Evolutionary conservation across 2,329 filamentous ascomycete species (phyloP).

Genomic region (Aspergillus sp.): DNA sequence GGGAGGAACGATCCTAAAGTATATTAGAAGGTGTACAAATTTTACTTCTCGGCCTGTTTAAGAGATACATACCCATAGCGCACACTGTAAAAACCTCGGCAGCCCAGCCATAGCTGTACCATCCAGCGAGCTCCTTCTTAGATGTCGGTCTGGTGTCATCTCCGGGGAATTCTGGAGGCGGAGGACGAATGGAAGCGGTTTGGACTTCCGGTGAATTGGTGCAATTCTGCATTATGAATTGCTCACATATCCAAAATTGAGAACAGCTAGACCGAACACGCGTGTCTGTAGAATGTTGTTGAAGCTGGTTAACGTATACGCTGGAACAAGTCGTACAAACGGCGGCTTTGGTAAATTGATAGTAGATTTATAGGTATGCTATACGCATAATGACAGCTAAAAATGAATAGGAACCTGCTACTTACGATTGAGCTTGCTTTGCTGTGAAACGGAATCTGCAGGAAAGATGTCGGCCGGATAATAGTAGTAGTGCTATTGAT

Average conservation of each 20-base stretch:
- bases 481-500: neutral
- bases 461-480: neutral
- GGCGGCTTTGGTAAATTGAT: neutral
- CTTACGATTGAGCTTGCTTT: neutral
- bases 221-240: slow-evolving; percentile 33
- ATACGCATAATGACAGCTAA: neutral
- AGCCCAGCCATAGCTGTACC: slow-evolving; percentile 96
- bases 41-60: neutral
- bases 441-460: neutral
- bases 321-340: neutral
- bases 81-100: slow-evolving; percentile 96
- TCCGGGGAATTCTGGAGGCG: slow-evolving; percentile 65
- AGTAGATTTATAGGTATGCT: neutral
- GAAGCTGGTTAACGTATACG: neutral
- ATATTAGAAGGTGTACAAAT: slow-evolving; percentile 12
- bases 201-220: slow-evolving; percentile 38
- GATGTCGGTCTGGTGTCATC: slow-evolving; percentile 91
- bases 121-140: slow-evolving; percentile 81
- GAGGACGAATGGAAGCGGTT: slow-evolving; percentile 26
- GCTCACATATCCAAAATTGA: slow-evolving; percentile 17
- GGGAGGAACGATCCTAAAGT: slow-evolving; percentile 84
- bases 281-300: neutral
- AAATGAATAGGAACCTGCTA: neutral
- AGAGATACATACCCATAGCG: slow-evolving; percentile 60
- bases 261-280: neutral